phyloP scores from a whole-genome alignment of 2,329 filamentous ascomycete species.

The Uncinocarpus reesii region DNA sequence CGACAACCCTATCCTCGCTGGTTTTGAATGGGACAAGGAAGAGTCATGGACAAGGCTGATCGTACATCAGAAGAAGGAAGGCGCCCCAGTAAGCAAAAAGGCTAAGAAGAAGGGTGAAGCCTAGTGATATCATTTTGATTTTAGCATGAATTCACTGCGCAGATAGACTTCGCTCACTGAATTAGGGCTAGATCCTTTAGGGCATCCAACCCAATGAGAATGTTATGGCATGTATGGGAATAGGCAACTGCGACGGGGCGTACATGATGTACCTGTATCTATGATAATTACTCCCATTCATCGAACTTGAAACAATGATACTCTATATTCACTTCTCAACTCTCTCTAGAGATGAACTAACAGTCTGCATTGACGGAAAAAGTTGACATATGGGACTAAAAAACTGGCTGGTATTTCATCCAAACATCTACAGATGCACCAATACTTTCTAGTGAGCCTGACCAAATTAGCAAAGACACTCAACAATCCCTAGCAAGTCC shows the following conservation, averaged over 20 bases:
- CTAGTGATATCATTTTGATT: slow-evolving; percentile 14
- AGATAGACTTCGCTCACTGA: neutral
- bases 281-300: neutral
- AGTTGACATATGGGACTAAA: no score
- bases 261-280: neutral
- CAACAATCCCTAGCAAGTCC: no score
- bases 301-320: neutral
- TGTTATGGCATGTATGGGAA: slow-evolving; percentile 1
- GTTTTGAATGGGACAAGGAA: slow-evolving; percentile 94
- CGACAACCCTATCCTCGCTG: slow-evolving; percentile 73
- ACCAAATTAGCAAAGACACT: no score
- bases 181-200: neutral
- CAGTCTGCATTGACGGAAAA: no score
- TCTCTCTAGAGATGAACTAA: no score
- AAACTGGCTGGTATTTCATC: no score
- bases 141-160: slow-evolving; percentile 2
- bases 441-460: no score
- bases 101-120: slow-evolving; percentile 53
- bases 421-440: no score
- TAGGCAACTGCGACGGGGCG: neutral
- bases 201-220: neutral
- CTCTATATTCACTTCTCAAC: no score
- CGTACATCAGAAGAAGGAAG: slow-evolving; percentile 71
- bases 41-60: slow-evolving; percentile 80
- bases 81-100: slow-evolving; percentile 46